Evolutionary conservation across 768 basidiomycete species (phyloP).

Genomic region (Hydnum rufescens): DNA sequence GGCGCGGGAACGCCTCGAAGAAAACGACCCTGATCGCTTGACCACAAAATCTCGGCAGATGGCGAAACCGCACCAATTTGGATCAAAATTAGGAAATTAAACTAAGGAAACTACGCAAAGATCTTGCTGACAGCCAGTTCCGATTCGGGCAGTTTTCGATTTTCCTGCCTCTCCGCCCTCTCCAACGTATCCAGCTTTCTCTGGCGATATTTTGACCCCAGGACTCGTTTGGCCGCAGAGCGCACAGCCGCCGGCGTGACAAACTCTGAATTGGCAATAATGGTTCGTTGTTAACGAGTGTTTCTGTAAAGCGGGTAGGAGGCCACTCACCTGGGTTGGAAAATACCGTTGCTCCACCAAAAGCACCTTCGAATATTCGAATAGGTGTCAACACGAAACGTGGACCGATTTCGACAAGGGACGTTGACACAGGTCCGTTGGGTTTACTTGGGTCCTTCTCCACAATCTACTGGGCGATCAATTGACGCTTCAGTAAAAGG

Average conservation of each 20-base stretch:
- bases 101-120: too few species aligned
- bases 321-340: constrained; percentile 66
- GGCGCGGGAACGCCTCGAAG: too few species aligned
- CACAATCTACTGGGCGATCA: constrained; percentile 38
- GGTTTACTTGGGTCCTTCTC: constrained; percentile 87
- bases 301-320: background rate
- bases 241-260: constrained; percentile 71
- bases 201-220: constrained; percentile 62
- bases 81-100: too few species aligned
- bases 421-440: constrained; percentile 62
- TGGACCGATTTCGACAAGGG: constrained; percentile 93
- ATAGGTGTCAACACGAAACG: constrained; percentile 95
- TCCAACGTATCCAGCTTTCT: constrained; percentile 67
- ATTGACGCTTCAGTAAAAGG: constrained; percentile 3
- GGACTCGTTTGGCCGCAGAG: constrained; percentile 42
- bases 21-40: too few species aligned
- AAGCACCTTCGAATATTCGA: constrained; percentile 94
- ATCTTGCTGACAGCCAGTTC: constrained; percentile 72
- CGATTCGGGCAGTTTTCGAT: constrained; percentile 47
- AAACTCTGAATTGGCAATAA: constrained; percentile 42
- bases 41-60: too few species aligned
- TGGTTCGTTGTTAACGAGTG: constrained; percentile 2
- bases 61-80: too few species aligned
- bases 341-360: constrained; percentile 84
- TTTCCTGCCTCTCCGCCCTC: constrained; percentile 38